Base-by-base conservation (phyloP, 2,329 filamentous ascomycete genomes). In the Plenodomus biglobosus region DNA sequence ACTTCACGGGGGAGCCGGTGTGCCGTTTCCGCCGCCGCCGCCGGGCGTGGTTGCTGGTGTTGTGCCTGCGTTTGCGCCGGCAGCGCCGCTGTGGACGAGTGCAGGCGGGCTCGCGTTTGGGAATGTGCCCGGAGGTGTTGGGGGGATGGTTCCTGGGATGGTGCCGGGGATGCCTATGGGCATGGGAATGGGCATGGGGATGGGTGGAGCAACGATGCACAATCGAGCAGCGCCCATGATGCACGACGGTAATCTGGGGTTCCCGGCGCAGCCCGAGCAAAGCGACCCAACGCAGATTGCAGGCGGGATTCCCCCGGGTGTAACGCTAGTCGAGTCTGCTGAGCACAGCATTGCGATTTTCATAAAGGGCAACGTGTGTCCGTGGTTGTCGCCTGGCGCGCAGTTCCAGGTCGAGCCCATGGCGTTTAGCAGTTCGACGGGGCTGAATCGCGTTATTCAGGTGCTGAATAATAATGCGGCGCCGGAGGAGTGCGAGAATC, bases 361-460 rank as follows among this genome's bases (percentile, higher is more conserved):
- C 34, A 59, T 71, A 46, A 64, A 65, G 39, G 59, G 58, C 15
- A 59, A 62, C 6, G 45, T 61, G 17, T 64, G 58, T 40, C 68
- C 66, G 1, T 71, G 68, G 68, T 44, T 65, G 3, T 62, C 58
- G 37, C 61, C 62, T 4, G 60, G 61, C 1, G 52, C 59, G 18
- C 49, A 52, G 24, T 56, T 70, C 38, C 44, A 55, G n/a, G 43
- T 65, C 8, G 68, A 71, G 50, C 48, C 59, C 18, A 36, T 64
- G 24, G 60, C 56, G 19, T 55, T 59, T 21, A 54, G 53, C 37
- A 61, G 46, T 16, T 45, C 50, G 4, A 64, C 59, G n/a, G 62
- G 62, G 0, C 39, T 71, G 8, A 68, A 70, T 35, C 54, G 65
- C 4, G 27, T 71, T 27, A 69, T 71, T 11, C 56, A 62, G 38